phyloP scores from a whole-genome alignment of 805 yeast species.

The Candida caryicola region DNA sequence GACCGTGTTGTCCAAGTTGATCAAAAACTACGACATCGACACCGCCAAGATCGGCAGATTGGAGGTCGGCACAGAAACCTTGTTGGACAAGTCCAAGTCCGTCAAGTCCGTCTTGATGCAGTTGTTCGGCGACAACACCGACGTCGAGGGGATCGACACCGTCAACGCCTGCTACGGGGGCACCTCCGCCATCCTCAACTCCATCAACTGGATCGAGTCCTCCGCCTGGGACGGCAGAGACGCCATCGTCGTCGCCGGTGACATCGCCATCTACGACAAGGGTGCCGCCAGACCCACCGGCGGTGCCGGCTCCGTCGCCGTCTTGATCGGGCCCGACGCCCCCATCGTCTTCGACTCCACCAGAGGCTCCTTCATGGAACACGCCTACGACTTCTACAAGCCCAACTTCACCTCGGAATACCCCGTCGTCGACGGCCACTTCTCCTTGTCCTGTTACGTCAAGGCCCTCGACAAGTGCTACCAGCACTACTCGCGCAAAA shows the following conservation, averaged over 20 bases:
- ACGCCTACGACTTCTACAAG: constrained; percentile 97
- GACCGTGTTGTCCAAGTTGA: constrained; percentile 77
- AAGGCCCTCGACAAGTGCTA: constrained; percentile 90
- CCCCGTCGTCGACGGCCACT: constrained; percentile 97
- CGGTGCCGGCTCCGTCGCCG: constrained; percentile 96
- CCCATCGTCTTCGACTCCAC: constrained; percentile 88
- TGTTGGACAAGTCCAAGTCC: constrained; percentile 93
- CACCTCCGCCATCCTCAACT: constrained; percentile 89
- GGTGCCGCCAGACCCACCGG: constrained; percentile 99
- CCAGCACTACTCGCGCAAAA: constrained; percentile 72
- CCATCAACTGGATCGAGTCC: constrained; percentile 94
- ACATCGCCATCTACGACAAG: constrained; percentile 93
- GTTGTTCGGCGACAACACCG: constrained; percentile 82
- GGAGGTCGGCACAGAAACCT: constrained; percentile 98
- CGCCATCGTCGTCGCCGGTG: constrained; percentile 96
- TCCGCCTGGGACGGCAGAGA: constrained; percentile 97
- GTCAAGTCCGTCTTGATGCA: constrained; percentile 96
- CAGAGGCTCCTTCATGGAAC: constrained; percentile 93
- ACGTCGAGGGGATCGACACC: constrained; percentile 94
- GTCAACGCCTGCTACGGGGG: constrained; percentile 99
- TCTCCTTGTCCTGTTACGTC: constrained; percentile 88
- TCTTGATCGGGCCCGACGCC: constrained; percentile 95
- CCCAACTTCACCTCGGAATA: constrained; percentile 96
- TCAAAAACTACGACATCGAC: constrained; percentile 81
- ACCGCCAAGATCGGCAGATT: constrained; percentile 81